These are phyloP conservation scores for Funneliformis mosseae DNA, from an alignment of 192 early-diverging fungal genomes.

Conservation along the genomic window DNA sequence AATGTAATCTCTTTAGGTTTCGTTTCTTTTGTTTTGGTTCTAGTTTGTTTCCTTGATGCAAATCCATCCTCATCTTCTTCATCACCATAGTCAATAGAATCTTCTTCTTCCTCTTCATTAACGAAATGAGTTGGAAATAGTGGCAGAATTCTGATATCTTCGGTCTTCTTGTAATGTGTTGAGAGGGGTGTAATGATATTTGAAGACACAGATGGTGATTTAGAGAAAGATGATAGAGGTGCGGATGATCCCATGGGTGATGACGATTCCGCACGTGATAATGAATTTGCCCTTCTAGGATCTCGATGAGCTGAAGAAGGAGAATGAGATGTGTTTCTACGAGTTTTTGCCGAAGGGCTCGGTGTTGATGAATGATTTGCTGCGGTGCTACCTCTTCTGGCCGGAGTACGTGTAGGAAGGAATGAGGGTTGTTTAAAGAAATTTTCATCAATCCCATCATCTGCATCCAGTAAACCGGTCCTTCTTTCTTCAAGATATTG, in stretches of 20 bases:
- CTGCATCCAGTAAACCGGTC: conserved; percentile 56
- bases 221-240: conserved; percentile 10
- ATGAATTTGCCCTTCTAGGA: conserved; percentile 22
- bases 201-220: conserved; percentile 8
- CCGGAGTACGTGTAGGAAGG: conserved; percentile 19
- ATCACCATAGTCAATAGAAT: conserved; percentile 21
- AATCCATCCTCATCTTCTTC: conserved; percentile 43
- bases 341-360: neutral
- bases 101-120: conserved; percentile 52
- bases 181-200: conserved; percentile 26
- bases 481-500: conserved; percentile 55
- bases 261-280: neutral
- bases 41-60: conserved; percentile 40
- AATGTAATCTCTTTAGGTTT: conserved; percentile 55
- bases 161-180: conserved; percentile 45
- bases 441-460: conserved; percentile 42
- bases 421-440: conserved; percentile 25
- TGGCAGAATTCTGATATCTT: conserved; percentile 53
- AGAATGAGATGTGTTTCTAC: neutral
- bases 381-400: conserved; percentile 4
- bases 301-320: neutral
- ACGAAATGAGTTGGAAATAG: conserved; percentile 59
- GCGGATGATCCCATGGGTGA: neutral
- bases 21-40: conserved; percentile 35
- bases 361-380: conserved; percentile 3